Conservation (phyloP, 192 early-diverging fungal genomes). For the Coemansia erecta region DNA sequence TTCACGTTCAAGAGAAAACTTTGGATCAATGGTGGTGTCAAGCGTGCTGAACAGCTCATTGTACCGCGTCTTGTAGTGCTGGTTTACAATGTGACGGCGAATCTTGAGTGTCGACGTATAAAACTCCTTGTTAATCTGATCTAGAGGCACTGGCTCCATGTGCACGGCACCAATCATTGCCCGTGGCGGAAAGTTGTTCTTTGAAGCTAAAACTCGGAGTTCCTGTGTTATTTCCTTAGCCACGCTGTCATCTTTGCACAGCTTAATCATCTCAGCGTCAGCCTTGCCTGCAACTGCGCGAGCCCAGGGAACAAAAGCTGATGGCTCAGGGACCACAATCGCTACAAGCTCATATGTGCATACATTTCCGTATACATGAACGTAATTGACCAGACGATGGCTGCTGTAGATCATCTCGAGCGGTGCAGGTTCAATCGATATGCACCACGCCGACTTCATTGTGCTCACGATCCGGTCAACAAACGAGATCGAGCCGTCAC, state of each 20-base stretch:
- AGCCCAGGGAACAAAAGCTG: conserved; percentile 50
- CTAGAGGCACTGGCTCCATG: background rate
- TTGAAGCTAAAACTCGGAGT: background rate
- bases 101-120: background rate
- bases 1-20: no score
- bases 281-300: background rate
- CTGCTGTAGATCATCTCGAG: conserved; percentile 63
- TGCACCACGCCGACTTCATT: conserved; percentile 74
- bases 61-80: no score
- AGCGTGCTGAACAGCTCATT: no score
- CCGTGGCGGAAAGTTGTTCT: background rate
- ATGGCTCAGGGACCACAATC: conserved; percentile 47
- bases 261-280: conserved; percentile 2
- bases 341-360: conserved; percentile 52
- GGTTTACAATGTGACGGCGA: conserved; percentile 31
- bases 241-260: background rate
- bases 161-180: conserved; percentile 1
- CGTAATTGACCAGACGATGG: conserved; percentile 48
- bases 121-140: background rate
- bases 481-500: conserved; percentile 63
- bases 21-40: no score
- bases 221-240: background rate
- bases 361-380: conserved; percentile 58
- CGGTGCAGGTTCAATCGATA: conserved; percentile 86
- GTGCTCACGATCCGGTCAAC: conserved; percentile 76